phyloP scores from a whole-genome alignment of 2,329 filamentous ascomycete species.

The Daldinia eschscholtzii region DNA sequence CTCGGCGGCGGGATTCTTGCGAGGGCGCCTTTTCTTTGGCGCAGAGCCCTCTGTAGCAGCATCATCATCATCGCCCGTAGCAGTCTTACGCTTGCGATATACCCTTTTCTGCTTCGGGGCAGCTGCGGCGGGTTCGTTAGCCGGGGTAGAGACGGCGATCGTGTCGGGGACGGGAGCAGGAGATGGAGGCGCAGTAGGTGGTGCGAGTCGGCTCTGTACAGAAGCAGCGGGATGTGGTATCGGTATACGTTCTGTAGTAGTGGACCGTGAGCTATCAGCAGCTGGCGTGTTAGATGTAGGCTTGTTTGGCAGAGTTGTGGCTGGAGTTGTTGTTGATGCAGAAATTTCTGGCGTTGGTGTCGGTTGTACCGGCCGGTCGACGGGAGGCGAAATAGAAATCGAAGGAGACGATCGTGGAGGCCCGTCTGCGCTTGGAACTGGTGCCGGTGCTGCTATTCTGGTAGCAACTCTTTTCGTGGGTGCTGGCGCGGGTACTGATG shows the following conservation, averaged over 20 bases:
- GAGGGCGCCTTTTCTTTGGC: constrained; percentile 52
- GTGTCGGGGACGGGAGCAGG: constrained; percentile 38
- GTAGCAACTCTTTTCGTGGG: constrained; percentile 5
- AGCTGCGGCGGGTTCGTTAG: constrained; percentile 33
- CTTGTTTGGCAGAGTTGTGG: constrained; percentile 19
- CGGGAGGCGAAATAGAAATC: constrained; percentile 8
- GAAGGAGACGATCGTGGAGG: constrained; percentile 15
- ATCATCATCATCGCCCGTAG: constrained; percentile 34
- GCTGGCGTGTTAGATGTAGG: constrained; percentile 4
- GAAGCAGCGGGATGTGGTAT: constrained; percentile 30
- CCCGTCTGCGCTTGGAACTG: constrained; percentile 16
- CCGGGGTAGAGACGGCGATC: constrained; percentile 30
- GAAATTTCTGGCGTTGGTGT: constrained; percentile 33
- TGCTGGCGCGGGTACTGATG: constrained; percentile 14
- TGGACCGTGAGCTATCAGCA: constrained; percentile 4
- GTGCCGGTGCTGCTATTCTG: constrained; percentile 10
- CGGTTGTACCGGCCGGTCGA: constrained; percentile 15
- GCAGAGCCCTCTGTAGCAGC: constrained; percentile 34
- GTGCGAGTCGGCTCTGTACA: constrained; percentile 24
- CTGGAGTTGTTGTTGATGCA: constrained; percentile 21
- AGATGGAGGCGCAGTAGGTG: constrained; percentile 44
- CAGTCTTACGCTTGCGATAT: constrained; percentile 48
- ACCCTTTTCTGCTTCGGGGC: constrained; percentile 44
- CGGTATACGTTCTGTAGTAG: constrained; percentile 6
- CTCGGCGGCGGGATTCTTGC: constrained; percentile 45